Conservation (phyloP, 306 rosid genomes). For the Ammopiptanthus mongolicus region DNA sequence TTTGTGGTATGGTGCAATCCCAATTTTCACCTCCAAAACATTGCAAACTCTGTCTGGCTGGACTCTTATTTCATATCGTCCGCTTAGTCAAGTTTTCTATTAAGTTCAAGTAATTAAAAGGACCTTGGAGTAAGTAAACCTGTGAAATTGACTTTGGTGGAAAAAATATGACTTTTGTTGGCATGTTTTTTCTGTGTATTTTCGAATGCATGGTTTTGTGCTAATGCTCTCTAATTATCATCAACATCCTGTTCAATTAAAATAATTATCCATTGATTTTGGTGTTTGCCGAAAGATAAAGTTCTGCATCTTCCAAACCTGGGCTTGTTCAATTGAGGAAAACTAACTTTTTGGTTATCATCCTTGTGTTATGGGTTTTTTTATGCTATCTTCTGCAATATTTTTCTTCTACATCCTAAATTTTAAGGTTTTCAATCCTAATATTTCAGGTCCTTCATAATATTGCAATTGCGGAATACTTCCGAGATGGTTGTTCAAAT, state of each 20-base stretch:
- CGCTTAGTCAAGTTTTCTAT: not conserved
- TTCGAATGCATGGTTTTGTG: not conserved
- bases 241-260: not conserved
- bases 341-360: not conserved
- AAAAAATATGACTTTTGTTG: not conserved
- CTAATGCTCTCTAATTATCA: not conserved
- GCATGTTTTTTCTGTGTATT: not conserved
- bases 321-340: not conserved
- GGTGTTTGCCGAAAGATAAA: not conserved
- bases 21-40: not conserved
- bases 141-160: not conserved
- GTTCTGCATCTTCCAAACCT: not conserved
- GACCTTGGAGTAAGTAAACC: not conserved
- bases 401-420: not conserved
- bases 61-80: too few relatives aligned
- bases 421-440: constrained; percentile 10
- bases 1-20: not conserved
- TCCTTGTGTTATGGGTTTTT: not conserved
- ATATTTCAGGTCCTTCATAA: constrained; percentile 80
- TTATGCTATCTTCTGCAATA: not conserved
- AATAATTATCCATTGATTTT: not conserved
- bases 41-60: not conserved
- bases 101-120: constrained; percentile 9
- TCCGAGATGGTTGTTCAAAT: constrained; percentile 80
- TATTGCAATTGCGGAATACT: constrained; percentile 74